A percentile compares a stretch with the other conserved stretches of the same genome.
phyloP scores from a whole-genome alignment of 1,139 yeast species.

The Kurtzmaniella natalensis region DNA sequence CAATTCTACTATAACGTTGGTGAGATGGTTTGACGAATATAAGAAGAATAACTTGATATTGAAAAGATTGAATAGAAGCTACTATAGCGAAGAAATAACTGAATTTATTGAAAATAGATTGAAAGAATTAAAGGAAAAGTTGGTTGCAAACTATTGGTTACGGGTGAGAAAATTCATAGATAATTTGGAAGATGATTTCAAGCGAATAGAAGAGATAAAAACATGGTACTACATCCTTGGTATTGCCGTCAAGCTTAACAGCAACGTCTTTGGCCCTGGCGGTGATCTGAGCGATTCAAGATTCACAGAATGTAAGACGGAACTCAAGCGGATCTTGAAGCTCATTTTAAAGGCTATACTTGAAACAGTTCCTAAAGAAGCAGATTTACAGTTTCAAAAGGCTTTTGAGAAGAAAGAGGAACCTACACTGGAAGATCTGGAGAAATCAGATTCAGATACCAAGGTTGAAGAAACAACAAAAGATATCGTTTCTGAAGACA shows the following conservation, averaged over 20 bases:
- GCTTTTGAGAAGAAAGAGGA: too few relatives aligned
- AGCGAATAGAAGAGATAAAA: conserved; percentile 4
- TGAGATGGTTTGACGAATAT: conserved; percentile 22
- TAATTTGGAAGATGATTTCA: conserved; percentile 2
- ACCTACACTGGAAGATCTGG: too few relatives aligned
- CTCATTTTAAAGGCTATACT: too few relatives aligned
- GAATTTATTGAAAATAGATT: conserved; percentile 10
- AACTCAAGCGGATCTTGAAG: too few relatives aligned
- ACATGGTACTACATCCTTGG: conserved; percentile 13
- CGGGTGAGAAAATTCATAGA: conserved; percentile 9
- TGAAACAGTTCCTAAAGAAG: too few relatives aligned
- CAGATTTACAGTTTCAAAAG: too few relatives aligned
- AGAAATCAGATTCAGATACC: too few relatives aligned
- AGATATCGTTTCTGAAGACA: conserved; percentile 4
- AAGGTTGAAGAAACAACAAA: conserved; percentile 1
- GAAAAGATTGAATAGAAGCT: background rate
- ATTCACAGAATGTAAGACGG: too few relatives aligned
- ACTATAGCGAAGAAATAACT: background rate
- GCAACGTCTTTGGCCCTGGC: too few relatives aligned
- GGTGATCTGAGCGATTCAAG: too few relatives aligned
- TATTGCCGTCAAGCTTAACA: conserved; percentile 10
- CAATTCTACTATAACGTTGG: conserved; percentile 13
- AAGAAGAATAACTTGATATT: background rate
- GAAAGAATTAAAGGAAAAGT: conserved; percentile 7
- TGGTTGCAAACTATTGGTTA: conserved; percentile 12